Base-by-base conservation (phyloP, 208 protist genomes). In the Trypanosoma mega region DNA sequence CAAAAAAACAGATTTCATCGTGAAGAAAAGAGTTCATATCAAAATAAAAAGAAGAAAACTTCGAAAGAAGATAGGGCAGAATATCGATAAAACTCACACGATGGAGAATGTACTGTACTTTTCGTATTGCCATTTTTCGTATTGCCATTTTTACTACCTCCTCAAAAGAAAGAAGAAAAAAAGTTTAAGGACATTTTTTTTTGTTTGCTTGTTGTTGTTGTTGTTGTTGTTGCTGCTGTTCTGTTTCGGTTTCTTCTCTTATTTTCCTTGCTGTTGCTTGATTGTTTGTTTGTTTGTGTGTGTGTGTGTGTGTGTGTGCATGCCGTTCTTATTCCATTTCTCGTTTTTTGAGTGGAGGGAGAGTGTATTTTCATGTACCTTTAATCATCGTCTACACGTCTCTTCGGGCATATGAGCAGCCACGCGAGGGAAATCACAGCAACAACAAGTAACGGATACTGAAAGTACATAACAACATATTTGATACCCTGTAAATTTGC, bases 391-490 rank as follows among this genome's bases (percentile, higher is more conserved):
- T 37, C 47, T 21, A 56, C 49, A 31, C 37, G 41, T 6, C 62
- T 20, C 12, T 41, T 54, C 3, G 66, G 73, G 64, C 76, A 88
- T 29, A 80, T 55, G 36, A 77, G 36, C 16, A 80, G 69, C 78
- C 72, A 87, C 14, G 89, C 48, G 26, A 90, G 8, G 1, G 84
- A 69, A 20, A 90, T 18, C 16, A 87, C 8, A 16, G 78, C 49
- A 48, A 89, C 75, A 30, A 59, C 65, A 3, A 91, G 55, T 29
- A 92, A 27, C 9, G 68, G 68, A 61, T 87, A 90, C 47, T 81
- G 85, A 16, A 83, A 50, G 54, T 75, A 82, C 36, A 62, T 52
- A 12, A 82, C 55, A 18, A 84, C 71, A 41, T 87, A 73, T 31
- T 64, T 55, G 11, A 90, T 71, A 26, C 69, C 78, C 20, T 67